Percentiles rank a stretch among this genome's conserved stretches.
Evolutionary conservation across 108 stramenopile genomes (phyloP).

Genomic region (Nitzschia inconspicua): DNA sequence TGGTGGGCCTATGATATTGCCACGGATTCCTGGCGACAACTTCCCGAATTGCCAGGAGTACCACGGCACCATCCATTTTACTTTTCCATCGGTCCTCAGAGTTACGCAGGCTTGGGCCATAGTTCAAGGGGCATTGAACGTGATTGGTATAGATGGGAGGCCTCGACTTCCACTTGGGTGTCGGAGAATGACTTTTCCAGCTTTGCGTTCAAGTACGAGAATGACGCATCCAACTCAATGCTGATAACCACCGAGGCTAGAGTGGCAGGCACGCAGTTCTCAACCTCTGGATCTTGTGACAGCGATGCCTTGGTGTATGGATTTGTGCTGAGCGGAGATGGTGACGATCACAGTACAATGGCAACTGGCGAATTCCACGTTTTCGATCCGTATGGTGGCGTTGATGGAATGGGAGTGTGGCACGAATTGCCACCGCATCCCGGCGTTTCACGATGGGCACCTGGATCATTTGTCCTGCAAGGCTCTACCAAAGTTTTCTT

Average conservation of each 20-base stretch:
- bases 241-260: constrained; percentile 31
- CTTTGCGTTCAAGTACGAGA: background rate
- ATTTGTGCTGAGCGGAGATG: constrained; percentile 35
- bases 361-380: constrained; percentile 36
- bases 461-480: constrained; percentile 38
- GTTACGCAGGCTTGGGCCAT: constrained; percentile 36
- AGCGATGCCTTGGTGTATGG: constrained; percentile 2
- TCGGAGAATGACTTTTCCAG: constrained; percentile 18
- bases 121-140: constrained; percentile 17
- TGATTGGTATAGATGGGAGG: constrained; percentile 16
- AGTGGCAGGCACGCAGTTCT: constrained; percentile 39
- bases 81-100: constrained; percentile 11
- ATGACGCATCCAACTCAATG: background rate
- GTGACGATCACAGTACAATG: constrained; percentile 31
- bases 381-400: constrained; percentile 9
- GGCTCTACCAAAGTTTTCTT: constrained; percentile 24
- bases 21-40: constrained; percentile 13
- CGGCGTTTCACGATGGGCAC: constrained; percentile 39
- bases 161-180: background rate
- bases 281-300: constrained; percentile 17
- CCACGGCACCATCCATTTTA: constrained; percentile 35
- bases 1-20: constrained; percentile 25
- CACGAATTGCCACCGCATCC: constrained; percentile 31
- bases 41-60: constrained; percentile 15
- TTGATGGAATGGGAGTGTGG: constrained; percentile 2